phyloP scores from a whole-genome alignment of 2,329 filamentous ascomycete genomes.

The Aspergillus novofumigatus region DNA sequence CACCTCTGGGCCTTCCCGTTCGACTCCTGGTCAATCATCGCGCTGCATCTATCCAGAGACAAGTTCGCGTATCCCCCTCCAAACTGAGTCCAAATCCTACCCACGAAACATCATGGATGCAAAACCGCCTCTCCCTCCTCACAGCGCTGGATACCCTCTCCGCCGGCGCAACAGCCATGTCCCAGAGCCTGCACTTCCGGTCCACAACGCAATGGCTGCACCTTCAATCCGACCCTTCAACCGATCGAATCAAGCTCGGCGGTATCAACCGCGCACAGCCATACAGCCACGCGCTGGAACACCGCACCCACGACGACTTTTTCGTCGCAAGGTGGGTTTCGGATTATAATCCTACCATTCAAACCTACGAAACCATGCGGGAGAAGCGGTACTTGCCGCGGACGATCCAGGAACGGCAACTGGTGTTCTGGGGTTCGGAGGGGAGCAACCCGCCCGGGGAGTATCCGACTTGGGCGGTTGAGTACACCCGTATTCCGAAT shows the following conservation, averaged over 20 bases:
- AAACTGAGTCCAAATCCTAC: no score
- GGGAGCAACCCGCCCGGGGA: background rate
- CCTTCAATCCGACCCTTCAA: background rate
- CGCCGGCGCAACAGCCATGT: slow-evolving; percentile 34
- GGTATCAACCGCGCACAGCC: background rate
- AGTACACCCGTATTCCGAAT: background rate
- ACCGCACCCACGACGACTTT: background rate
- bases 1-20: slow-evolving; percentile 45
- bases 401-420: background rate
- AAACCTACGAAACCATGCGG: background rate
- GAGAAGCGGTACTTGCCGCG: background rate
- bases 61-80: slow-evolving; percentile 31
- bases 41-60: slow-evolving; percentile 35
- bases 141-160: slow-evolving; percentile 27
- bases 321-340: background rate
- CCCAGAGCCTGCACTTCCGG: slow-evolving; percentile 20
- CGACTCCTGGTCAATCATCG: slow-evolving; percentile 42
- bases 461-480: background rate
- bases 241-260: background rate
- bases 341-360: rapidly evolving
- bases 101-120: slow-evolving; percentile 23
- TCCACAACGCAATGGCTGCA: slow-evolving; percentile 35
- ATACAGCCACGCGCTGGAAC: background rate
- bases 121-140: slow-evolving; percentile 33
- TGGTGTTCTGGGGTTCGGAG: background rate